Percentiles rank a stretch among this genome's conserved stretches.
These are phyloP conservation scores for Agrocybe pediades DNA, from an alignment of 768 basidiomycete genomes.

Conservation along the genomic window DNA sequence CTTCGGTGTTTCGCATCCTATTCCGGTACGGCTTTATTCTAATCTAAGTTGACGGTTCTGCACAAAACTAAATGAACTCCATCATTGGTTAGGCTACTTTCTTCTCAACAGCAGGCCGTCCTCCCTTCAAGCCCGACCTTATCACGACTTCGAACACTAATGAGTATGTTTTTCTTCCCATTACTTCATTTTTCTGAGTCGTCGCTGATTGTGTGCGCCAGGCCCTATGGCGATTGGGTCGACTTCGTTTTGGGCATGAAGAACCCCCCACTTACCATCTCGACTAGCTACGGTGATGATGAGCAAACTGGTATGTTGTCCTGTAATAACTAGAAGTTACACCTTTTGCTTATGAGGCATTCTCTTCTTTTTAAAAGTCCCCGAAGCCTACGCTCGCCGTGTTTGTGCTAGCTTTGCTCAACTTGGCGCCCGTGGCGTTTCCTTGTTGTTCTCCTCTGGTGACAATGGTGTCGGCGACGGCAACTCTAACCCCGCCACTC, in stretches of 20 bases:
- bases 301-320: slow-evolving; percentile 60
- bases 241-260: slow-evolving; percentile 52
- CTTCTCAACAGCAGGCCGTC: slow-evolving; percentile 62
- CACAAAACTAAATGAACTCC: neutral
- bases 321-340: neutral
- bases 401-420: slow-evolving; percentile 65
- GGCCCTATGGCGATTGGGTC: slow-evolving; percentile 53
- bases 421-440: slow-evolving; percentile 67
- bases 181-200: neutral
- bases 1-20: slow-evolving; percentile 55
- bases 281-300: slow-evolving; percentile 73
- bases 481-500: slow-evolving; percentile 49
- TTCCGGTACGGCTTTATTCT: slow-evolving; percentile 13
- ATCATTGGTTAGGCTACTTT: slow-evolving; percentile 41
- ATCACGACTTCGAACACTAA: slow-evolving; percentile 40
- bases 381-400: slow-evolving; percentile 55
- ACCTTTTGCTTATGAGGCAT: neutral
- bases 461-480: slow-evolving; percentile 73
- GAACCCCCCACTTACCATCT: slow-evolving; percentile 58
- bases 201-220: slow-evolving; percentile 7
- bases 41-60: neutral
- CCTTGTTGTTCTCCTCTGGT: slow-evolving; percentile 66
- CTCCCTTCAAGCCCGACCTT: slow-evolving; percentile 56
- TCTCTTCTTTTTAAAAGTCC: slow-evolving; percentile 50
- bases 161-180: slow-evolving; percentile 24